Percentiles rank a stretch among this genome's conserved stretches.
Evolutionary conservation across 1,284 basidiomycete species (phyloP).

Genomic region (Ustilago curta): DNA sequence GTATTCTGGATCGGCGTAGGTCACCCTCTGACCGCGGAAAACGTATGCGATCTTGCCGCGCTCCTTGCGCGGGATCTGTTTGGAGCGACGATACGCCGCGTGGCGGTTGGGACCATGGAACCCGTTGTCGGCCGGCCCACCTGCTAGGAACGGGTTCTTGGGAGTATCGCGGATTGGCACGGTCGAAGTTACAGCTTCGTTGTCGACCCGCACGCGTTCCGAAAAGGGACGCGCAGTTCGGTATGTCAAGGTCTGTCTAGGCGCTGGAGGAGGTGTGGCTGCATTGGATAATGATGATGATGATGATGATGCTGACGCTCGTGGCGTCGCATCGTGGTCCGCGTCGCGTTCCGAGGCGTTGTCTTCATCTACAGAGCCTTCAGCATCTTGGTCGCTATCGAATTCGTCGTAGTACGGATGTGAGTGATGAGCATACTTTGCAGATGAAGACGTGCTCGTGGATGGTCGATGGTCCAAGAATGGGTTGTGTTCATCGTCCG

Average conservation of each 20-base stretch:
- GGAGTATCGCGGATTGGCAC: constrained; percentile 59
- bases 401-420: constrained; percentile 32
- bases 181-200: constrained; percentile 14
- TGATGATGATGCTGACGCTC: constrained; percentile 23
- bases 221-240: constrained; percentile 34
- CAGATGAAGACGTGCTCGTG: constrained; percentile 5
- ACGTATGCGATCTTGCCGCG: constrained; percentile 58
- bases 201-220: constrained; percentile 27
- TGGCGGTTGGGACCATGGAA: constrained; percentile 50
- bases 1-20: constrained; percentile 57
- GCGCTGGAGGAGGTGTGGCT: constrained; percentile 15
- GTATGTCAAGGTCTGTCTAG: constrained; percentile 2
- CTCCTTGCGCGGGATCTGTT: constrained; percentile 41
- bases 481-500: constrained; percentile 44
- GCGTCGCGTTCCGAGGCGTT: neutral
- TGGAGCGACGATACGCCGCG: constrained; percentile 35
- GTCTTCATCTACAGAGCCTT: constrained; percentile 27
- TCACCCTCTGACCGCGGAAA: constrained; percentile 57
- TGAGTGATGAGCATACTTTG: constrained; percentile 6
- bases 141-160: constrained; percentile 65
- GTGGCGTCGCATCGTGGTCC: constrained; percentile 11
- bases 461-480: constrained; percentile 26
- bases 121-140: constrained; percentile 64
- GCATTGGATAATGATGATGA: constrained; percentile 17
- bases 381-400: constrained; percentile 43